These are phyloP conservation scores for Madurella mycetomatis DNA, from an alignment of 2,329 filamentous ascomycete species.

Conservation along the genomic window DNA sequence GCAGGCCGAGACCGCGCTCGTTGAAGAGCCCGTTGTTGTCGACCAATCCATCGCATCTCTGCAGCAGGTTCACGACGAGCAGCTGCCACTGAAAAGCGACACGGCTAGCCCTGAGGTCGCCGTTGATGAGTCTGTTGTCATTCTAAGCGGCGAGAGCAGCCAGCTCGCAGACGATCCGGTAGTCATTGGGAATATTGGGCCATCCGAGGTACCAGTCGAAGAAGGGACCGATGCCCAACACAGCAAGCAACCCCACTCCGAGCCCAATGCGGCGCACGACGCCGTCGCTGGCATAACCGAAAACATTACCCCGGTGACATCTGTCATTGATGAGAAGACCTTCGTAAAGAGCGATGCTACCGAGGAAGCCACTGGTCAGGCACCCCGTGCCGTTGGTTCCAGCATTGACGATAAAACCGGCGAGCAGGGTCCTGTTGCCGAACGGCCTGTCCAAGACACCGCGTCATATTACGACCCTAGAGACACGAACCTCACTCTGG, in stretches of 20 bases:
- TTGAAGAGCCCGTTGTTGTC: conserved; percentile 8
- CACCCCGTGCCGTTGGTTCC: background rate
- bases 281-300: too few species aligned
- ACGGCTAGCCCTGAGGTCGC: background rate
- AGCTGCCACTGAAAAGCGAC: background rate
- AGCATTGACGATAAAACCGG: background rate
- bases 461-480: conserved; percentile 12
- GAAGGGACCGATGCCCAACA: too few species aligned
- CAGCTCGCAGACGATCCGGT: conserved; percentile 11
- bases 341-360: background rate
- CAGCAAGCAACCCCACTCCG: background rate
- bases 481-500: conserved; percentile 14
- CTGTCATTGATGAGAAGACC: background rate
- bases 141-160: conserved; percentile 2
- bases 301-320: too few species aligned
- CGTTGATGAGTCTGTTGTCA: conserved; percentile 7
- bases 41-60: conserved; percentile 7
- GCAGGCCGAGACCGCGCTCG: background rate
- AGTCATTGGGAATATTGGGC: background rate
- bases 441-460: background rate
- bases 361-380: background rate
- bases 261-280: too few species aligned
- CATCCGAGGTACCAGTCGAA: background rate
- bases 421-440: conserved; percentile 8
- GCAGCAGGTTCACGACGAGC: background rate